Percentiles rank a stretch among this genome's conserved stretches.
Conservation (phyloP, 78 protist species). For the Dictyostelium citrinum region DNA sequence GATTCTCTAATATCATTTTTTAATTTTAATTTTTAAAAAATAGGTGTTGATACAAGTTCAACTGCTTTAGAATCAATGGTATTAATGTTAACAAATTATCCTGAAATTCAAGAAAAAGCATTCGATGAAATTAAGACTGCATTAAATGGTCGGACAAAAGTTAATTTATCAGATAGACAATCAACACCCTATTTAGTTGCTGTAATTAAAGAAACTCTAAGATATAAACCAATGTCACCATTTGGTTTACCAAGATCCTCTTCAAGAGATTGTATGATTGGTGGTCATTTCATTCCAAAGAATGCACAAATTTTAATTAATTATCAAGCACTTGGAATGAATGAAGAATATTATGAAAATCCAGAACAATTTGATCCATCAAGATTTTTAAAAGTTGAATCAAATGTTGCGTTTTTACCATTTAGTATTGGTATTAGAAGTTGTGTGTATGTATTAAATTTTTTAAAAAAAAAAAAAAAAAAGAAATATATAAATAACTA, state of each 20-base stretch:
- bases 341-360: neutral
- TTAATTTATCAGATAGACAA: neutral
- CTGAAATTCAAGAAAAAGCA: conserved; percentile 41
- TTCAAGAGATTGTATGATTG: neutral
- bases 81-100: neutral
- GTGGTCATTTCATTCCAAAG: conserved; percentile 14
- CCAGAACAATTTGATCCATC: conserved; percentile 5
- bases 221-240: neutral
- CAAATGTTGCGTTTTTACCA: conserved; percentile 15
- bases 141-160: neutral
- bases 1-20: too few relatives aligned
- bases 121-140: neutral
- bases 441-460: conserved; percentile 7
- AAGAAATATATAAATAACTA: too few relatives aligned
- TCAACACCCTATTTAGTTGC: conserved; percentile 10
- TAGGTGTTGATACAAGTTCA: neutral
- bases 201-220: neutral
- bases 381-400: neutral
- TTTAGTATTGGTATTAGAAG: neutral
- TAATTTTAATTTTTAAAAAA: too few relatives aligned
- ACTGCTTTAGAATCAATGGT: neutral
- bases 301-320: neutral
- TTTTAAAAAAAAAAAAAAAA: too few relatives aligned
- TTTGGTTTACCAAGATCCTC: neutral
- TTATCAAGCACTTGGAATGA: neutral